A percentile compares a stretch with the other conserved stretches of the same genome.
Conservation (phyloP, 1,284 basidiomycete genomes). For the Apiotrichum veenhuisii region DNA sequence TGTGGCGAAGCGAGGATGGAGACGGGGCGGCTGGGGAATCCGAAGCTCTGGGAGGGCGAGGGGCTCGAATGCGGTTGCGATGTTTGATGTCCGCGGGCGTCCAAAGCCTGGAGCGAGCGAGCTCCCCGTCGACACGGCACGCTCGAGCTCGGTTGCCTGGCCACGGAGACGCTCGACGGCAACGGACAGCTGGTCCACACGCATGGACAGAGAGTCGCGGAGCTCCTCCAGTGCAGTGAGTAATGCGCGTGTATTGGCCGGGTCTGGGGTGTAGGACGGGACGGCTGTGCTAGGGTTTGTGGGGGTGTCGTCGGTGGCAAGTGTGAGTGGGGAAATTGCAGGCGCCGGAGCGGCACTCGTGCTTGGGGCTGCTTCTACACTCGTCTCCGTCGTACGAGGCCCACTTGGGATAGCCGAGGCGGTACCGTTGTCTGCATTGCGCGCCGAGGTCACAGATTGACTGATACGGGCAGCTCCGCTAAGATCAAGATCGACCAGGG, state of each 20-base stretch:
- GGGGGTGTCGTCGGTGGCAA: too few relatives aligned
- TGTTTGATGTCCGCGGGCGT: slow-evolving; percentile 3
- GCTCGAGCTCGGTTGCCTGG: slow-evolving; percentile 31
- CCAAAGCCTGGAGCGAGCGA: slow-evolving; percentile 11
- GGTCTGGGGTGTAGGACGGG: background rate
- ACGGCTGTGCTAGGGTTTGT: background rate
- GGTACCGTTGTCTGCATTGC: too few relatives aligned
- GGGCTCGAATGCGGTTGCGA: slow-evolving; percentile 1
- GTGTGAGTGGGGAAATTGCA: too few relatives aligned
- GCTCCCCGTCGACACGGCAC: slow-evolving; percentile 13
- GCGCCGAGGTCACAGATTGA: too few relatives aligned
- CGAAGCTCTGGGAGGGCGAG: background rate
- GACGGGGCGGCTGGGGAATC: background rate
- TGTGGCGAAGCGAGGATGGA: too few relatives aligned
- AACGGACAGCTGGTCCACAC: slow-evolving; percentile 29
- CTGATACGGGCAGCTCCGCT: too few relatives aligned
- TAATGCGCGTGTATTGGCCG: slow-evolving; percentile 20
- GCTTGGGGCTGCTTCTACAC: too few relatives aligned
- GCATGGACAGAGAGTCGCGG: slow-evolving; percentile 24
- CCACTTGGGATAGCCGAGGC: too few relatives aligned
- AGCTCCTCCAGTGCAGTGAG: slow-evolving; percentile 32
- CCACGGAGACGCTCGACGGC: slow-evolving; percentile 31
- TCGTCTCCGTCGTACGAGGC: too few relatives aligned
- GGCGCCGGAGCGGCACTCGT: too few relatives aligned
- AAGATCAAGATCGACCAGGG: too few relatives aligned